Conservation (phyloP, 768 basidiomycete genomes). For the Ramaria sp. region DNA sequence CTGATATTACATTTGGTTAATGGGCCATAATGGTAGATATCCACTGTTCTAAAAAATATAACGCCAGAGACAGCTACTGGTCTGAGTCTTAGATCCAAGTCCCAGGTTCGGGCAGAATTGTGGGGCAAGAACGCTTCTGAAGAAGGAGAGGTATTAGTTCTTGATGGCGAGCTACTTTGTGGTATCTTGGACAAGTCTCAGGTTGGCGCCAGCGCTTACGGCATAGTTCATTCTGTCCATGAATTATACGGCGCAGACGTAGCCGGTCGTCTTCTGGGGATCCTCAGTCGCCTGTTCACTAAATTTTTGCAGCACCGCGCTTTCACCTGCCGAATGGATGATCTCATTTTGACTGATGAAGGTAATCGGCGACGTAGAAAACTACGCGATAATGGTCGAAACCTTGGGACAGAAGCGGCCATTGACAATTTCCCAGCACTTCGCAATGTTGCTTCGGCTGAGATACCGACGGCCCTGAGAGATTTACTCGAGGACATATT, state of each 20-base stretch:
- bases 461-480: conserved; percentile 47
- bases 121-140: conserved; percentile 68
- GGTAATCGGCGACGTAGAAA: conserved; percentile 63
- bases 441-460: conserved; percentile 33
- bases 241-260: conserved; percentile 87
- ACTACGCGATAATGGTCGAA: conserved; percentile 54
- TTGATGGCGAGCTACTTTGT: conserved; percentile 87
- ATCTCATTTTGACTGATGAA: conserved; percentile 77
- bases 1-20: not conserved
- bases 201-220: conserved; percentile 92
- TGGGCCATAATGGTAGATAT: conserved; percentile 50
- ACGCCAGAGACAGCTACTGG: conserved; percentile 73
- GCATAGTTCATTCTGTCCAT: conserved; percentile 93
- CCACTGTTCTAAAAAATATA: conserved; percentile 87
- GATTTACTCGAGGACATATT: conserved; percentile 82
- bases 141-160: conserved; percentile 82
- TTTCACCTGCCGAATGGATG: conserved; percentile 98
- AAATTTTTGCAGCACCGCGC: conserved; percentile 95
- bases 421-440: conserved; percentile 86
- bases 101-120: conserved; percentile 79
- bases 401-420: conserved; percentile 78
- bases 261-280: conserved; percentile 85
- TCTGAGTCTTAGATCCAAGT: conserved; percentile 73
- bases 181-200: conserved; percentile 96
- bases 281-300: conserved; percentile 89